Evolutionary conservation across 129 eudicot genomes (phyloP).

Genomic region (Oenanthe sinensis): DNA sequence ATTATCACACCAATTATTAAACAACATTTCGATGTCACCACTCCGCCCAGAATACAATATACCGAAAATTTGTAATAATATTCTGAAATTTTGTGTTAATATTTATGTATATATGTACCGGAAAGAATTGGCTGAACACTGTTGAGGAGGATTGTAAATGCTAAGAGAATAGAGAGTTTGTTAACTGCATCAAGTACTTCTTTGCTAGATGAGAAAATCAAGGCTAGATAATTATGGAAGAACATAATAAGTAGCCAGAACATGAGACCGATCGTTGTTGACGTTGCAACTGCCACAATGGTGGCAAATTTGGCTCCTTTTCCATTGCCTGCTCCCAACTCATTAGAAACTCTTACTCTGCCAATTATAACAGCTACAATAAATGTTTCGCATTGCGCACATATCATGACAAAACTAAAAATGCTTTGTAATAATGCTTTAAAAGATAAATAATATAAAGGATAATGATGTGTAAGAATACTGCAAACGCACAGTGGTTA

Average conservation of each 20-base stretch:
- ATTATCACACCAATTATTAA: background rate
- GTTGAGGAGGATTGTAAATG: constrained; percentile 29
- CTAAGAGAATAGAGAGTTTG: constrained; percentile 19
- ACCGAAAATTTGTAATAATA: background rate
- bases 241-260: constrained; percentile 20
- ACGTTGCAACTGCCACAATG: constrained; percentile 8
- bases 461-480: too few species aligned
- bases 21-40: background rate
- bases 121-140: constrained; percentile 31
- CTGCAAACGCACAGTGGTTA: too few species aligned
- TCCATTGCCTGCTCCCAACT: constrained; percentile 30
- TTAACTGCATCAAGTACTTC: constrained; percentile 15
- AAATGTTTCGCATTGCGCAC: background rate
- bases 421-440: too few species aligned
- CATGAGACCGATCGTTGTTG: constrained; percentile 17
- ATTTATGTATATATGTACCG: constrained; percentile 5
- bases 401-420: too few species aligned
- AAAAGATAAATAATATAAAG: too few species aligned
- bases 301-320: constrained; percentile 31
- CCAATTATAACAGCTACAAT: background rate
- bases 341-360: constrained; percentile 36
- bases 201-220: constrained; percentile 16
- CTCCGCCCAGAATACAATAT: background rate
- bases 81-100: background rate
- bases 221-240: constrained; percentile 14